These are phyloP conservation scores for Kwoniella dendrophila DNA, from an alignment of 768 basidiomycete species.

Conservation along the genomic window DNA sequence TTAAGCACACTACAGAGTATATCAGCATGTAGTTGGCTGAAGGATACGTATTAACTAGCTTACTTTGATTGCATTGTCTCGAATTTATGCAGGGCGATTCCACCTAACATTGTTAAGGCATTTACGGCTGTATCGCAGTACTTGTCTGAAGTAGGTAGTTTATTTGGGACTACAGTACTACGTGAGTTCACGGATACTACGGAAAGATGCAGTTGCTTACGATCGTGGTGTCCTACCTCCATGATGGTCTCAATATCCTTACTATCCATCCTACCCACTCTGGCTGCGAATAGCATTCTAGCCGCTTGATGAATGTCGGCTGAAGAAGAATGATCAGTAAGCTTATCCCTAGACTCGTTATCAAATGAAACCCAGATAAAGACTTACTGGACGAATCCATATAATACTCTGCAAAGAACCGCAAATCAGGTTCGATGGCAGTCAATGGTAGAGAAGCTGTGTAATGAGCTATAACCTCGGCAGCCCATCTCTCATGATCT, in stretches of 20 bases:
- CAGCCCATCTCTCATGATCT: conserved; percentile 73
- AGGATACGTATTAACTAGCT: conserved; percentile 20
- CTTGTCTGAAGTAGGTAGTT: conserved; percentile 68
- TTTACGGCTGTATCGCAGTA: conserved; percentile 64
- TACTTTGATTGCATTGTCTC: conserved; percentile 74
- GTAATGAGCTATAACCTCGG: conserved; percentile 78
- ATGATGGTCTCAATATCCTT: conserved; percentile 65
- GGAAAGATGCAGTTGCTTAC: conserved; percentile 13
- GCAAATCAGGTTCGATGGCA: conserved; percentile 70
- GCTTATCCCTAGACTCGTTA: background rate
- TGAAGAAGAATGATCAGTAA: conserved; percentile 54
- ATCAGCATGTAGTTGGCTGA: background rate
- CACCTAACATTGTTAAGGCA: conserved; percentile 78
- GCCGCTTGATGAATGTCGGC: conserved; percentile 78
- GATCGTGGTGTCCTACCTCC: conserved; percentile 56
- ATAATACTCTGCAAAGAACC: conserved; percentile 74
- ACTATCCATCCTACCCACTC: conserved; percentile 69
- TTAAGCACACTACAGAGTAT: conserved; percentile 66
- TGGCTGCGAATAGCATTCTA: conserved; percentile 74
- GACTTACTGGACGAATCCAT: conserved; percentile 70
- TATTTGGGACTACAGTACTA: no score
- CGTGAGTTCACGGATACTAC: no score
- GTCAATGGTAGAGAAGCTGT: conserved; percentile 67
- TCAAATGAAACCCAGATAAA: background rate
- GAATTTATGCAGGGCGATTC: conserved; percentile 78